phyloP scores from a whole-genome alignment of 768 basidiomycete species.

The Tulasnella sp. region DNA sequence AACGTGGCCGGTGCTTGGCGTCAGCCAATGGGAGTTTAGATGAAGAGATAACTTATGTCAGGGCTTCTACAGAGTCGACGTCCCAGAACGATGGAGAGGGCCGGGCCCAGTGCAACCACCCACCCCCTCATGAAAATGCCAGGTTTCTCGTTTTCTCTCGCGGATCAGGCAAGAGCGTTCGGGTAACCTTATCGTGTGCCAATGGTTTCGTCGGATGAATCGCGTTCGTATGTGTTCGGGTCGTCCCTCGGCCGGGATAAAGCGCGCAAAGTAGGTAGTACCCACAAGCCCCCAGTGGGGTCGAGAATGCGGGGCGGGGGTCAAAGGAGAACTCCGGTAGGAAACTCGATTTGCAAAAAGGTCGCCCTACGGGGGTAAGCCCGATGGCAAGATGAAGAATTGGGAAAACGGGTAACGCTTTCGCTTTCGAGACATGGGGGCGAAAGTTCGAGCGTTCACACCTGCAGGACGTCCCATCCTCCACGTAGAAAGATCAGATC shows the following conservation, averaged over 20 bases:
- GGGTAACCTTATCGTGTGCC: neutral
- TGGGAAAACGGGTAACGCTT: neutral
- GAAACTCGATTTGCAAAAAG: neutral
- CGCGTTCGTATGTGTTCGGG: neutral
- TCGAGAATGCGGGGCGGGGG: neutral
- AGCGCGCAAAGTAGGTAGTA: neutral
- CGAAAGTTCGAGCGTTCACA: neutral
- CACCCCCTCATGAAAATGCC: neutral
- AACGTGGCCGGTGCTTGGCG: neutral
- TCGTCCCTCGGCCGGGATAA: neutral
- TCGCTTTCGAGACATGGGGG: neutral
- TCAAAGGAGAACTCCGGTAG: neutral
- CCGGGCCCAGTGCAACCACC: neutral
- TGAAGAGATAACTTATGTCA: neutral
- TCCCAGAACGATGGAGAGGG: neutral
- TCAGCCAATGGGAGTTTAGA: neutral
- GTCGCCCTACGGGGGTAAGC: neutral
- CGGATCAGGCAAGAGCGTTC: neutral
- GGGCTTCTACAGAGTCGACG: neutral
- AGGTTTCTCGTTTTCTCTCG: neutral
- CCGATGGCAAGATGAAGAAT: neutral
- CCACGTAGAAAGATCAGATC: neutral
- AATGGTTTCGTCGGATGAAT: neutral
- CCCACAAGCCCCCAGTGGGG: neutral
- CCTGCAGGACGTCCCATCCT: neutral